A percentile compares a stretch with the other conserved stretches of the same genome.
Conservation (phyloP, 2,329 filamentous ascomycete species). For the Diplodia seriata region DNA sequence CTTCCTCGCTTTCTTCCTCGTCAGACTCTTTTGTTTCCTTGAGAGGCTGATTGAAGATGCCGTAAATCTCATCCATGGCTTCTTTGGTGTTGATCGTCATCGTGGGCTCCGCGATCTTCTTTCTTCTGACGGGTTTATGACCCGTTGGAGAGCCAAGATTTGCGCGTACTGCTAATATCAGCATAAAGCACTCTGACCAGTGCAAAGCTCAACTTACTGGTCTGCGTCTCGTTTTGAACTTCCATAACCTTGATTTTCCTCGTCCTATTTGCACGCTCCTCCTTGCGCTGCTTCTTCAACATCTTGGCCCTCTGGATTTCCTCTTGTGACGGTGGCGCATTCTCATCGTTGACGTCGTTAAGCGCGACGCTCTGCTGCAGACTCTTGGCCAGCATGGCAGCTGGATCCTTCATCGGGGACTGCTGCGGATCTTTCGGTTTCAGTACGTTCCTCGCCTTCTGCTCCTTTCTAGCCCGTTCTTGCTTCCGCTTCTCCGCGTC, state of each 20-base stretch:
- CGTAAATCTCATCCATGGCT: slow-evolving; percentile 96
- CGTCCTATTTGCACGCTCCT: slow-evolving; percentile 58
- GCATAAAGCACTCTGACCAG: slow-evolving; percentile 5
- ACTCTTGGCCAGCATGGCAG: slow-evolving; percentile 24
- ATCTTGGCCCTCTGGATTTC: slow-evolving; percentile 65
- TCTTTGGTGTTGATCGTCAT: slow-evolving; percentile 97
- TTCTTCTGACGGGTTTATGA: slow-evolving; percentile 79
- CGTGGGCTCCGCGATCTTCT: slow-evolving; percentile 80
- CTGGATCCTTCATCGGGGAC: slow-evolving; percentile 10
- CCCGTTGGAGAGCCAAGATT: slow-evolving; percentile 89
- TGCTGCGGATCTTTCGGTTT: slow-evolving; percentile 27
- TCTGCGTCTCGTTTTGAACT: slow-evolving; percentile 85
- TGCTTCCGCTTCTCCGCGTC: slow-evolving; percentile 29
- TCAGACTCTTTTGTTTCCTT: slow-evolving; percentile 55
- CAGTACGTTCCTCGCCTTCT: slow-evolving; percentile 18
- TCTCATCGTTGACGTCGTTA: slow-evolving; percentile 53
- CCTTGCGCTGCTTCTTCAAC: slow-evolving; percentile 55
- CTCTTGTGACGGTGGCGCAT: slow-evolving; percentile 54
- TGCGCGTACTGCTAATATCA: slow-evolving; percentile 73
- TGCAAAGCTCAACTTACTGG: slow-evolving; percentile 65
- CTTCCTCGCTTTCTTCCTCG: slow-evolving; percentile 69
- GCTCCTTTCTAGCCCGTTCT: slow-evolving; percentile 17
- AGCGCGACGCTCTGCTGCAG: slow-evolving; percentile 27
- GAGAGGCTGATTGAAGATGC: slow-evolving; percentile 91
- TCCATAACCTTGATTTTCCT: slow-evolving; percentile 72